phyloP scores from a whole-genome alignment of 1,284 basidiomycete genomes.

The Flammula alnicola region DNA sequence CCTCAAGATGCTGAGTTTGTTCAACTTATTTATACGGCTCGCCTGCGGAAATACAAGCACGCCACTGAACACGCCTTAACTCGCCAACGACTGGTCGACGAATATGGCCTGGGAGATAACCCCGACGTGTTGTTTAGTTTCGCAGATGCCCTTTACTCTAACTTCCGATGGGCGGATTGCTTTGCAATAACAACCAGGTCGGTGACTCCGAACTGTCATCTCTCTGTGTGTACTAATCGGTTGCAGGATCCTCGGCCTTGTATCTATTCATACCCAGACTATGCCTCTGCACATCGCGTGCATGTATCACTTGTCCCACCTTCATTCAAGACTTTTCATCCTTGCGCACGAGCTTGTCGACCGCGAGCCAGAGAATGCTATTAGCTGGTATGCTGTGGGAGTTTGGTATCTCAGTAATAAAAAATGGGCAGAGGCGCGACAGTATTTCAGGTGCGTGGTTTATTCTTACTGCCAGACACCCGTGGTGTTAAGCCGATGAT shows the following conservation, averaged over 20 bases:
- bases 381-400: conserved; percentile 98
- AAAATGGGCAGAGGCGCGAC: conserved; percentile 87
- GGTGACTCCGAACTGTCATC: conserved; percentile 15
- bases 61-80: conserved; percentile 81
- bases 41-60: conserved; percentile 89
- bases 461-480: conserved; percentile 1
- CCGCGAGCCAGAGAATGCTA: conserved; percentile 87
- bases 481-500: conserved; percentile 2
- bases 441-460: conserved; percentile 84
- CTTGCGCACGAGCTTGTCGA: conserved; percentile 96
- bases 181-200: conserved; percentile 87
- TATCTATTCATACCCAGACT: conserved; percentile 82
- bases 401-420: conserved; percentile 92
- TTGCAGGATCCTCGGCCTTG: conserved; percentile 78
- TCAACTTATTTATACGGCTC: conserved; percentile 88
- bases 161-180: conserved; percentile 94
- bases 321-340: conserved; percentile 93
- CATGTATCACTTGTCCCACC: conserved; percentile 92
- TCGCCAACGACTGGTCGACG: conserved; percentile 73
- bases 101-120: conserved; percentile 85
- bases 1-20: conserved; percentile 90
- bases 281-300: conserved; percentile 96
- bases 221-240: background rate
- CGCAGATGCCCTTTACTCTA: conserved; percentile 88
- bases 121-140: conserved; percentile 92